Percentiles rank a stretch among this genome's conserved stretches.
These are phyloP conservation scores for Aspergillus unguis DNA, from an alignment of 2,329 filamentous ascomycete species.

Conservation along the genomic window DNA sequence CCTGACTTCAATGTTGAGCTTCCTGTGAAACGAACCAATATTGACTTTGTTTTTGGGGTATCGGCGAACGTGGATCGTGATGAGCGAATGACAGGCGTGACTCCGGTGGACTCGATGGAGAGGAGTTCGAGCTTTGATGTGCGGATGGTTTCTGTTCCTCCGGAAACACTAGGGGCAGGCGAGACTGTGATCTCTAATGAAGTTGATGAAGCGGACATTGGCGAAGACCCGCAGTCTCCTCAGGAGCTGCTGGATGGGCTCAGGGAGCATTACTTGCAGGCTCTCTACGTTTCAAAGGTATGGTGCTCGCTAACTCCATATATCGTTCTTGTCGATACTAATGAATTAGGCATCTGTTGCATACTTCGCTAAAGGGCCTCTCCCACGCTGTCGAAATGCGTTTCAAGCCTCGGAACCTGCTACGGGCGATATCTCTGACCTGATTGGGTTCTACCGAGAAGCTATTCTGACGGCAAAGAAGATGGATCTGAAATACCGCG, in stretches of 20 bases:
- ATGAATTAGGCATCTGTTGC: constrained; percentile 45
- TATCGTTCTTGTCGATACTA: constrained; percentile 2
- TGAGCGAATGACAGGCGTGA: constrained; percentile 13
- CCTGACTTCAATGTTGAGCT: constrained; percentile 16
- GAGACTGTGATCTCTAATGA: constrained; percentile 9
- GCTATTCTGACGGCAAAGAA: constrained; percentile 45
- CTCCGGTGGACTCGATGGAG: constrained; percentile 20
- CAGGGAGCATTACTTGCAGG: constrained; percentile 41
- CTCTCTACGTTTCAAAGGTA: constrained; percentile 45
- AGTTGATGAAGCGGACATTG: constrained; percentile 14
- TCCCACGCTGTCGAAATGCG: constrained; percentile 44
- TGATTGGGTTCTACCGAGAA: constrained; percentile 41
- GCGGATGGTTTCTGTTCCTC: constrained; percentile 4
- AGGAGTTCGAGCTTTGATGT: constrained; percentile 13
- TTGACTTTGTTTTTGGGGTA: constrained; percentile 32
- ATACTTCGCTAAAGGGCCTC: constrained; percentile 51
- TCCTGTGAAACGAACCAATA: constrained; percentile 21
- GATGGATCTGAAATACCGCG: constrained; percentile 48
- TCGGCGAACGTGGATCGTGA: not conserved
- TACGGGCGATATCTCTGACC: constrained; percentile 23
- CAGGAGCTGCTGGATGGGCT: constrained; percentile 37
- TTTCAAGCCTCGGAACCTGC: constrained; percentile 31
- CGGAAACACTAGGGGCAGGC: constrained; percentile 18
- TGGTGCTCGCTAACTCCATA: not conserved
- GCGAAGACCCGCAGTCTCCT: constrained; percentile 24